These are phyloP conservation scores for Echium plantagineum DNA, from an alignment of 257 asterid species.

Conservation along the genomic window DNA sequence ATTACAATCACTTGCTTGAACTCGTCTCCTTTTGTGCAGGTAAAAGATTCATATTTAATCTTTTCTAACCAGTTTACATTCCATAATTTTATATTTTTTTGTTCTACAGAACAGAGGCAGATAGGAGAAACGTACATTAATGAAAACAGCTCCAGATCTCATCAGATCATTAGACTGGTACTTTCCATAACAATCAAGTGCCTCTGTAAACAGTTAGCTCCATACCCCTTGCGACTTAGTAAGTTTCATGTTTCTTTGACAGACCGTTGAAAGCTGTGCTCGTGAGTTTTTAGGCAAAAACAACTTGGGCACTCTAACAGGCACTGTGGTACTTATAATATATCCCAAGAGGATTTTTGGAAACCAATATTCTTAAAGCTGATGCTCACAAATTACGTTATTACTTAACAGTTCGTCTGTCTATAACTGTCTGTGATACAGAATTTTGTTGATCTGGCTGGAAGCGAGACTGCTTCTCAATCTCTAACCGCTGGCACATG, in stretches of 20 bases:
- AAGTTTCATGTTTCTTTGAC: constrained; percentile 14
- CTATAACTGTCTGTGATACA: constrained; percentile 20
- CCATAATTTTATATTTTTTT: background rate
- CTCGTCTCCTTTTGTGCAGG: constrained; percentile 87
- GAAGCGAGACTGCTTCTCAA: constrained; percentile 97
- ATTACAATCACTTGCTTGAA: constrained; percentile 67
- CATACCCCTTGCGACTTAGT: constrained; percentile 5
- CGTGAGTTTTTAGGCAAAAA: constrained; percentile 68
- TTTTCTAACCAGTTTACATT: background rate
- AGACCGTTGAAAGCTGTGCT: constrained; percentile 88
- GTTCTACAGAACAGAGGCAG: constrained; percentile 75
- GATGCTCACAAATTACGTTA: constrained; percentile 3
- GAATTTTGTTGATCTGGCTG: constrained; percentile 95
- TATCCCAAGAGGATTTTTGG: constrained; percentile 5
- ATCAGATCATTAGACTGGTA: constrained; percentile 93
- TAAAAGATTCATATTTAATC: constrained; percentile 10
- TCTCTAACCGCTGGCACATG: constrained; percentile 83
- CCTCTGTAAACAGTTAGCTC: no score
- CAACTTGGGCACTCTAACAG: constrained; percentile 56
- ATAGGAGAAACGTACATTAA: constrained; percentile 87
- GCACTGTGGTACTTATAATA: constrained; percentile 57
- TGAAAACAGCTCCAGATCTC: constrained; percentile 94
- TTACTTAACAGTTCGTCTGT: background rate
- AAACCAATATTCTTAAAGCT: constrained; percentile 1
- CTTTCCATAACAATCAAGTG: no score